Evolutionary conservation across 352 stramenopile genomes (phyloP).

Genomic region (Hyaloperonospora brassicae): DNA sequence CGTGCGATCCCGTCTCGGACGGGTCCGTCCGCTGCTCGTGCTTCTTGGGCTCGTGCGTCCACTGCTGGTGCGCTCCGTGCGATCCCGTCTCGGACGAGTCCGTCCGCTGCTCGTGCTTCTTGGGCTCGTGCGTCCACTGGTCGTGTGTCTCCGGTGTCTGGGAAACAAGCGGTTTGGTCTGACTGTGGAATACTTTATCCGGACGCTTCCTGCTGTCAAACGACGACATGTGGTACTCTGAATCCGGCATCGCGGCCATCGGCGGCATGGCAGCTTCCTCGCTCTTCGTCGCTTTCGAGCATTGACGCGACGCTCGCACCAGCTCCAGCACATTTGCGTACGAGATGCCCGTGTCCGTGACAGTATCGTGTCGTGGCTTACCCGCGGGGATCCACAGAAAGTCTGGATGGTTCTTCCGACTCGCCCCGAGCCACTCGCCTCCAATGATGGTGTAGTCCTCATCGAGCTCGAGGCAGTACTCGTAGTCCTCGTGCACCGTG

Average conservation of each 20-base stretch:
- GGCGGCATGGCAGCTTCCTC: conserved; percentile 8
- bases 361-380: conserved; percentile 20
- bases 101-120: too few relatives aligned
- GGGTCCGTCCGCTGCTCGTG: too few relatives aligned
- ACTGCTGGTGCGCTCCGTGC: too few relatives aligned
- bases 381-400: conserved; percentile 33
- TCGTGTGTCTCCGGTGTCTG: too few relatives aligned
- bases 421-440: conserved; percentile 32
- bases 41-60: too few relatives aligned
- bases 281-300: conserved; percentile 16
- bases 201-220: too few relatives aligned
- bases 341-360: conserved; percentile 19
- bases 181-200: too few relatives aligned
- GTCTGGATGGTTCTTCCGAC: conserved; percentile 26
- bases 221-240: conserved; percentile 12
- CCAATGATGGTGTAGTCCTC: conserved; percentile 35
- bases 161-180: too few relatives aligned
- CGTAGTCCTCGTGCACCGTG: conserved; percentile 31
- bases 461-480: conserved; percentile 37
- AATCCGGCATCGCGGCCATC: conserved; percentile 13
- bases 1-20: too few relatives aligned
- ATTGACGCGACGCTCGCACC: conserved; percentile 15
- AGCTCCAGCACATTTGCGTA: conserved; percentile 17
- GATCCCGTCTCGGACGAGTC: too few relatives aligned
- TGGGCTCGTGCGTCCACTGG: too few relatives aligned